Conservation (phyloP, 2,329 filamentous ascomycete species). For the Penicillium sp. region DNA sequence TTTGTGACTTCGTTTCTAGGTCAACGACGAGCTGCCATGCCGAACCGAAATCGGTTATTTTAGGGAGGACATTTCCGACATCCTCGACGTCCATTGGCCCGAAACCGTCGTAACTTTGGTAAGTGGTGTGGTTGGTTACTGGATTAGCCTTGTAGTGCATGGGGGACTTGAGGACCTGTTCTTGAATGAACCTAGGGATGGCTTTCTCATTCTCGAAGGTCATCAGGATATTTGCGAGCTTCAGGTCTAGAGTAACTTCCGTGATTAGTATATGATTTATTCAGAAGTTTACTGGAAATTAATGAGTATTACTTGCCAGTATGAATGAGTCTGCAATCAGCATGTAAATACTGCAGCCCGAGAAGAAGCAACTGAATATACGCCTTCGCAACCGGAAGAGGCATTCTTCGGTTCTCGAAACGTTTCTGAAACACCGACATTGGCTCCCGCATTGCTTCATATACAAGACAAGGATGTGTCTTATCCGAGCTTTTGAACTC, state of each 20-base stretch:
- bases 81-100: conserved; percentile 20
- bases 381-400: conserved; percentile 31
- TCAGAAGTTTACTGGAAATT: not conserved
- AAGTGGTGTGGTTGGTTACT: conserved; percentile 28
- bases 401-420: conserved; percentile 29
- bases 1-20: conserved; percentile 9
- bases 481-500: conserved; percentile 24
- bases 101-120: conserved; percentile 32
- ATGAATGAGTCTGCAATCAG: conserved; percentile 42
- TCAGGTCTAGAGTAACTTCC: conserved; percentile 34
- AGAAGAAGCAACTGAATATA: conserved; percentile 38
- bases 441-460: conserved; percentile 39
- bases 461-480: conserved; percentile 37
- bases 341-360: conserved; percentile 45
- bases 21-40: not conserved
- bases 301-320: conserved; percentile 29
- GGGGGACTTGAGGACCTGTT: conserved; percentile 18
- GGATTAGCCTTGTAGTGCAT: conserved; percentile 27
- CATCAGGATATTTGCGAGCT: conserved; percentile 44
- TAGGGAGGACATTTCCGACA: not conserved
- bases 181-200: conserved; percentile 20
- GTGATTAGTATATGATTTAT: not conserved
- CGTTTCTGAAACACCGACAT: conserved; percentile 33
- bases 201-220: conserved; percentile 27
- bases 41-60: conserved; percentile 36